Conservation (phyloP, 768 basidiomycete genomes). For the Auricularia sp. region DNA sequence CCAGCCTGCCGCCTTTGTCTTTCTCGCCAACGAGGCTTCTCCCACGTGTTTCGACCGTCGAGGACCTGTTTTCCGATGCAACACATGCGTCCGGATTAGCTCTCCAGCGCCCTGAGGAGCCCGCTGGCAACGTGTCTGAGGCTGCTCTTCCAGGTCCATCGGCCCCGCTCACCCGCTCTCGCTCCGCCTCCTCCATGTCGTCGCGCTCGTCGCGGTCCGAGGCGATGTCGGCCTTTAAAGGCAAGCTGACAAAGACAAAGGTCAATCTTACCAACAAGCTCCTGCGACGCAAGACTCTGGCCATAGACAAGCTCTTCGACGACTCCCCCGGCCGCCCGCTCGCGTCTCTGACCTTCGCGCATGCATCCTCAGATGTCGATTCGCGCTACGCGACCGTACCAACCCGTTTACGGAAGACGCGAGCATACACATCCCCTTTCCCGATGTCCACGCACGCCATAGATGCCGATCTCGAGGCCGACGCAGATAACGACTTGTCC, state of each 20-base stretch:
- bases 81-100: slow-evolving; percentile 26
- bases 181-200: slow-evolving; percentile 17
- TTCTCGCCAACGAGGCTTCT: slow-evolving; percentile 48
- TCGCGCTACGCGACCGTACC: background rate
- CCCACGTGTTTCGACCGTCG: slow-evolving; percentile 30
- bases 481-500: background rate
- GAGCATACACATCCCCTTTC: slow-evolving; percentile 18
- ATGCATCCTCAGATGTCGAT: background rate
- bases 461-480: slow-evolving; percentile 26
- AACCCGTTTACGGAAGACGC: slow-evolving; percentile 13
- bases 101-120: slow-evolving; percentile 10
- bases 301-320: background rate
- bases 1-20: slow-evolving; percentile 55
- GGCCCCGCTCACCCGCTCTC: slow-evolving; percentile 13
- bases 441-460: slow-evolving; percentile 36
- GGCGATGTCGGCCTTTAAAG: background rate
- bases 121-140: slow-evolving; percentile 29
- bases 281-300: slow-evolving; percentile 21
- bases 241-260: slow-evolving; percentile 27
- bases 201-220: slow-evolving; percentile 18
- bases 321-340: background rate
- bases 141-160: slow-evolving; percentile 12
- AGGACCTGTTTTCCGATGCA: slow-evolving; percentile 15
- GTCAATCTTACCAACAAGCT: slow-evolving; percentile 50
- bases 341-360: background rate